These are phyloP conservation scores for Myriosclerotinia curreyana DNA, from an alignment of 2,329 filamentous ascomycete genomes.

Conservation along the genomic window DNA sequence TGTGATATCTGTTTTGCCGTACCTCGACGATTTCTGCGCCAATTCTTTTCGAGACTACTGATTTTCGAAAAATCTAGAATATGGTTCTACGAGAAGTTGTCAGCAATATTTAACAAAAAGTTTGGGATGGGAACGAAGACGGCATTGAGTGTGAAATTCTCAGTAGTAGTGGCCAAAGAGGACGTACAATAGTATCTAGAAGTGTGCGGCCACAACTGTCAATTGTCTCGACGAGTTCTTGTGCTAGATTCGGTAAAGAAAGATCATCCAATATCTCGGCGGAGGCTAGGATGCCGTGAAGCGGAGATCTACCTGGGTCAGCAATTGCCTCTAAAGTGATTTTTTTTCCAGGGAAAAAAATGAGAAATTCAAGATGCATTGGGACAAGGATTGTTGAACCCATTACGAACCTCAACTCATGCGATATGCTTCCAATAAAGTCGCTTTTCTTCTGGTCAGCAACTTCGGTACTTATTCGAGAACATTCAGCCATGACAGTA, in stretches of 20 bases:
- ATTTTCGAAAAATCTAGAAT: conserved; percentile 45
- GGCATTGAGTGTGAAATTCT: not conserved
- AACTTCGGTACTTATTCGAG: conserved; percentile 51
- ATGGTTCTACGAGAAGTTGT: conserved; percentile 38
- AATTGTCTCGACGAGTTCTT: conserved; percentile 40
- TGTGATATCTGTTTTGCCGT: conserved; percentile 14
- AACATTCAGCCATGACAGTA: conserved; percentile 54
- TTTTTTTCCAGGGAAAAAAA: too few species aligned
- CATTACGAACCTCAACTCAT: not conserved
- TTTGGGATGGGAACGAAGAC: not conserved
- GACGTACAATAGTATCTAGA: conserved; percentile 41
- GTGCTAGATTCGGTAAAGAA: conserved; percentile 35
- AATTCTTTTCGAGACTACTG: conserved; percentile 39
- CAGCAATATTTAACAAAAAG: not conserved
- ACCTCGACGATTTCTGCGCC: conserved; percentile 33
- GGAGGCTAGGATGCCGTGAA: conserved; percentile 56
- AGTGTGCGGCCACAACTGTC: conserved; percentile 42
- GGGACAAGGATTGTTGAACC: too few species aligned
- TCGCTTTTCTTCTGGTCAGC: conserved; percentile 54
- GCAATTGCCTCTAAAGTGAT: too few species aligned
- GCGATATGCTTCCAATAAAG: conserved; percentile 58
- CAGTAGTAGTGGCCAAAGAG: not conserved
- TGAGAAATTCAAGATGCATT: too few species aligned
- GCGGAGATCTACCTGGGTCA: conserved; percentile 37
- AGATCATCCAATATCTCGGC: conserved; percentile 50